Evolutionary conservation across 2,329 filamentous ascomycete genomes (phyloP).

Genomic region (Aspergillus awamori): DNA sequence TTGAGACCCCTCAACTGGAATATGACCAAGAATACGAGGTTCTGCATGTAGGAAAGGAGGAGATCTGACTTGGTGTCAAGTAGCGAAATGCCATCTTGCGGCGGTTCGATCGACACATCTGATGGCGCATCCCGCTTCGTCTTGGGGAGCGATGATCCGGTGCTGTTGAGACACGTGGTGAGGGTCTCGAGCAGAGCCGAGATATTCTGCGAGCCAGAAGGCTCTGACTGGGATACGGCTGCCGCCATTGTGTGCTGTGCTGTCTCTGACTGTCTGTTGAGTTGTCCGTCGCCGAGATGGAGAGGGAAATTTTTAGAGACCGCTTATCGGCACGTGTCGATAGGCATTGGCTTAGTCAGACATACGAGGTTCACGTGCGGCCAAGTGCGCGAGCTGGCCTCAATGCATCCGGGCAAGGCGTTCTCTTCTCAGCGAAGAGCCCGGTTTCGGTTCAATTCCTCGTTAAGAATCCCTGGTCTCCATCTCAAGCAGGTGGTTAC

Average conservation of each 20-base stretch:
- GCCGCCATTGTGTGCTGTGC: slow-evolving; percentile 29
- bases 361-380: slow-evolving; percentile 20
- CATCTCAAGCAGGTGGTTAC: slow-evolving; percentile 1
- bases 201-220: slow-evolving; percentile 29
- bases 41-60: slow-evolving; percentile 94
- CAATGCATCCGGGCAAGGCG: slow-evolving; percentile 4
- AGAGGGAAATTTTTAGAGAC: slow-evolving; percentile 24
- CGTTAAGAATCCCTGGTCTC: neutral
- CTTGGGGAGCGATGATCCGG: slow-evolving; percentile 40
- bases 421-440: neutral
- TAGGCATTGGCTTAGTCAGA: slow-evolving; percentile 12
- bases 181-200: slow-evolving; percentile 39
- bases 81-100: slow-evolving; percentile 85
- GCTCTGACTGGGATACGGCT: slow-evolving; percentile 22
- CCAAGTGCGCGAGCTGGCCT: slow-evolving; percentile 23
- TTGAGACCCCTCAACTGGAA: slow-evolving; percentile 70
- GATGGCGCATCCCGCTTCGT: slow-evolving; percentile 45
- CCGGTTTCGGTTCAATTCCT: neutral
- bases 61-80: slow-evolving; percentile 96
- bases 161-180: slow-evolving; percentile 38
- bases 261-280: neutral
- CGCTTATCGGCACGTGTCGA: slow-evolving; percentile 31
- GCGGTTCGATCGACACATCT: slow-evolving; percentile 71
- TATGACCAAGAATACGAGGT: slow-evolving; percentile 84
- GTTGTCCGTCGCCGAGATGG: slow-evolving; percentile 2